Evolutionary conservation across 1,139 yeast genomes (phyloP).

Genomic region (Hyphopichia wangnamkhiaoensis): DNA sequence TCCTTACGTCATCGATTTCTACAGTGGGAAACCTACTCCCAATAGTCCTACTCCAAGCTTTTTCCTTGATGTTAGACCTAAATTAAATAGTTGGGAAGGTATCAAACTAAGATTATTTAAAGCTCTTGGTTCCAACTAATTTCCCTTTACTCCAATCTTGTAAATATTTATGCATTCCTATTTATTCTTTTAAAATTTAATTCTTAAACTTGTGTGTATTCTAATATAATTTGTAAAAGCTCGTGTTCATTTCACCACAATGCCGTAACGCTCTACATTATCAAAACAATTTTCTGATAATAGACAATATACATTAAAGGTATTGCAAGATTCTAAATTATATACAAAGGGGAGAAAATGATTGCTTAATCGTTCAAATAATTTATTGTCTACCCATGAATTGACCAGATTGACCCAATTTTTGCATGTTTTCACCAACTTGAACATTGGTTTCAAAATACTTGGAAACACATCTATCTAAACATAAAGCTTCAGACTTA

Average conservation of each 20-base stretch:
- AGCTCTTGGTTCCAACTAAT: conserved; percentile 47
- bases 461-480: conserved; percentile 97
- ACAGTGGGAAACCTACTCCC: conserved; percentile 60
- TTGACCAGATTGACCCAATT: conserved; percentile 61
- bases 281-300: no score
- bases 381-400: conserved; percentile 49
- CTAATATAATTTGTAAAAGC: background rate
- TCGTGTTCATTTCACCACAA: no score
- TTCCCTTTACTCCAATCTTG: background rate
- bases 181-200: background rate
- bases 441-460: conserved; percentile 95
- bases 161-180: background rate
- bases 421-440: conserved; percentile 91
- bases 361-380: background rate
- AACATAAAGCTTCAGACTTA: conserved; percentile 85
- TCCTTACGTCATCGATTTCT: conserved; percentile 93
- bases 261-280: no score
- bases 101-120: conserved; percentile 62
- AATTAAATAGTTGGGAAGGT: conserved; percentile 80
- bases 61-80: conserved; percentile 88
- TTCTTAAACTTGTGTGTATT: background rate
- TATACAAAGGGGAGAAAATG: background rate
- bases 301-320: background rate
- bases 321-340: background rate
- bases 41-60: conserved; percentile 49